Percentiles rank a stretch among this genome's conserved stretches.
Conservation (phyloP, 768 basidiomycete species). For the Boletus huronensis region DNA sequence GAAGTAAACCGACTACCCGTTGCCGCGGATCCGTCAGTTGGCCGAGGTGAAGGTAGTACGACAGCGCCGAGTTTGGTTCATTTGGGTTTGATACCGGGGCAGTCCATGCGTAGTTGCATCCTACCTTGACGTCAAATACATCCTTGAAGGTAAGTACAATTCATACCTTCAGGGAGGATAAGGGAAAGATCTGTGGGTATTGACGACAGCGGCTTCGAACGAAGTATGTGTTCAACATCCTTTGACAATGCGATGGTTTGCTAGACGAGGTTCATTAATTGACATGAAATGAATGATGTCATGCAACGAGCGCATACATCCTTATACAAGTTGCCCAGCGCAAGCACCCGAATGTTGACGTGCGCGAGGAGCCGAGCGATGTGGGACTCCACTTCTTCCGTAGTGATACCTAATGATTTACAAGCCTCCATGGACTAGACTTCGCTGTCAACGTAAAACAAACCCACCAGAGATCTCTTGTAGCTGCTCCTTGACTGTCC, state of each 20-base stretch:
- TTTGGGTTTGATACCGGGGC: constrained; percentile 72
- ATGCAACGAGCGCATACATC: constrained; percentile 50
- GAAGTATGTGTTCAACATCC: constrained; percentile 64
- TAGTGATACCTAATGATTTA: constrained; percentile 54
- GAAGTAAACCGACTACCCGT: constrained; percentile 66
- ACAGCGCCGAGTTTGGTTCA: constrained; percentile 82
- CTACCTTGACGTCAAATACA: constrained; percentile 38
- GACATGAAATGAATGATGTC: neutral
- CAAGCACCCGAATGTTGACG: constrained; percentile 67
- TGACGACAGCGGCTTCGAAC: constrained; percentile 42
- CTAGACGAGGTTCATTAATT: constrained; percentile 36
- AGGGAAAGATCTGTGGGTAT: constrained; percentile 46
- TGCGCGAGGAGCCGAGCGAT: constrained; percentile 55
- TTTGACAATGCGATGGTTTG: constrained; percentile 74
- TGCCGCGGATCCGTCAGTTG: constrained; percentile 56
- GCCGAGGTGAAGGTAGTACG: constrained; percentile 84
- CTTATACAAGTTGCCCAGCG: constrained; percentile 80
- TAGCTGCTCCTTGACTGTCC: constrained; percentile 76
- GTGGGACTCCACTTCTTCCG: constrained; percentile 66
- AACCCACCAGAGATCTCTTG: constrained; percentile 68
- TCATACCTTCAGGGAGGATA: constrained; percentile 68
- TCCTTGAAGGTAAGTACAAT: neutral
- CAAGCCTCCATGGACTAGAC: neutral
- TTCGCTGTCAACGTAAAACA: neutral
- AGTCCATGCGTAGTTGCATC: constrained; percentile 65